Conservation (phyloP, 306 rosid genomes). For the Inga oerstediana region DNA sequence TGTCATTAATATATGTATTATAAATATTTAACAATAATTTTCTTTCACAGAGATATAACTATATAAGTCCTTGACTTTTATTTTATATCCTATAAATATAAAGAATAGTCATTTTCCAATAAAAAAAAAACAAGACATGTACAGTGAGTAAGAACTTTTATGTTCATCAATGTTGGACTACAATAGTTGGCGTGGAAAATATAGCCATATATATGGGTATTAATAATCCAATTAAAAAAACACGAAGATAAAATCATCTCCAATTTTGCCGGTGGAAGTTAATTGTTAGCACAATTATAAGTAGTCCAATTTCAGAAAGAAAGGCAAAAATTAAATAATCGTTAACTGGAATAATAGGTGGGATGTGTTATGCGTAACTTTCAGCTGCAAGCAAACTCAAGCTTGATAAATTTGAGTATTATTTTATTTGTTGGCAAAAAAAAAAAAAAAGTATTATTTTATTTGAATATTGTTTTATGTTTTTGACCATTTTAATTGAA, state of each 20-base stretch:
- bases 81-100: too few relatives aligned
- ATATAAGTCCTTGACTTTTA: too few relatives aligned
- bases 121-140: neutral
- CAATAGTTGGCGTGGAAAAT: neutral
- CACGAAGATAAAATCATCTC: neutral
- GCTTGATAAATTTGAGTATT: neutral
- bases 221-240: neutral
- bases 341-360: neutral
- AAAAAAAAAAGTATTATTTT: too few relatives aligned
- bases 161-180: neutral
- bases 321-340: neutral
- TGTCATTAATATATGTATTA: too few relatives aligned
- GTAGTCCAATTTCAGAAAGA: neutral
- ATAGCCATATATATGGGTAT: neutral
- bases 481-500: neutral
- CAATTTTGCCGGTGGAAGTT: neutral
- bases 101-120: neutral
- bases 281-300: neutral
- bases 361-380: neutral
- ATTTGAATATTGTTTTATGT: neutral
- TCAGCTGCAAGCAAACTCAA: neutral
- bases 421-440: neutral
- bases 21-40: too few relatives aligned
- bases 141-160: neutral
- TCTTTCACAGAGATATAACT: too few relatives aligned